Evolutionary conservation across 345 rosid genomes (phyloP).

Genomic region (Balakata baccata): DNA sequence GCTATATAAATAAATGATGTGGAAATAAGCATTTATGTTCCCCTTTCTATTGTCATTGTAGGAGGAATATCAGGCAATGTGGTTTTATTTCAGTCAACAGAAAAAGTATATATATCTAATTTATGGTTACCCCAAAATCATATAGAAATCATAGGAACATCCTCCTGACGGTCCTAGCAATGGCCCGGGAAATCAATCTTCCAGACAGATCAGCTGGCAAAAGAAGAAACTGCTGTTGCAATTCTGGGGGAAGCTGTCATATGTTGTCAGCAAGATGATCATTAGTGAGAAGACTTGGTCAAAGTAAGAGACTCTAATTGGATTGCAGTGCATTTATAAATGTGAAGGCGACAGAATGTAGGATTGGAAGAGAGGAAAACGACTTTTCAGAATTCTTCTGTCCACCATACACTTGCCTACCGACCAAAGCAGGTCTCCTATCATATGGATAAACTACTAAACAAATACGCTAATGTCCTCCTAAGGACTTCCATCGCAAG

Average conservation of each 20-base stretch:
- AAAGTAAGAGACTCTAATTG: not conserved
- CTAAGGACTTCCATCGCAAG: not conserved
- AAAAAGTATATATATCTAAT: not conserved
- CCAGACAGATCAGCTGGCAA: constrained; percentile 71
- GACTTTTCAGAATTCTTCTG: too few relatives aligned
- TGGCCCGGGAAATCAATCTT: constrained; percentile 70
- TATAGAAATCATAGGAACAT: constrained; percentile 47
- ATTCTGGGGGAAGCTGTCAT: constrained; percentile 72
- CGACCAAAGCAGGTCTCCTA: too few relatives aligned
- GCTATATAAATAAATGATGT: too few relatives aligned
- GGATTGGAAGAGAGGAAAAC: not conserved
- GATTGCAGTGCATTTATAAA: not conserved
- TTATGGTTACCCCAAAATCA: not conserved
- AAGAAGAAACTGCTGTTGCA: constrained; percentile 66
- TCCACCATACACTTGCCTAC: too few relatives aligned
- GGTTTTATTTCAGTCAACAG: not conserved
- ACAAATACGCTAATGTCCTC: too few relatives aligned
- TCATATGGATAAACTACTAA: too few relatives aligned
- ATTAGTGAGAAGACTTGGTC: not conserved
- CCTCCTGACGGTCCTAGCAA: constrained; percentile 71
- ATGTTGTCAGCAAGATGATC: constrained; percentile 4
- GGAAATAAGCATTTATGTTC: not conserved
- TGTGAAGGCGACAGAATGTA: not conserved
- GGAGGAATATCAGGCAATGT: not conserved
- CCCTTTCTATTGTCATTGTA: not conserved